Conservation (phyloP, 164 flowering plant genomes). For the Vitis vinifera region DNA sequence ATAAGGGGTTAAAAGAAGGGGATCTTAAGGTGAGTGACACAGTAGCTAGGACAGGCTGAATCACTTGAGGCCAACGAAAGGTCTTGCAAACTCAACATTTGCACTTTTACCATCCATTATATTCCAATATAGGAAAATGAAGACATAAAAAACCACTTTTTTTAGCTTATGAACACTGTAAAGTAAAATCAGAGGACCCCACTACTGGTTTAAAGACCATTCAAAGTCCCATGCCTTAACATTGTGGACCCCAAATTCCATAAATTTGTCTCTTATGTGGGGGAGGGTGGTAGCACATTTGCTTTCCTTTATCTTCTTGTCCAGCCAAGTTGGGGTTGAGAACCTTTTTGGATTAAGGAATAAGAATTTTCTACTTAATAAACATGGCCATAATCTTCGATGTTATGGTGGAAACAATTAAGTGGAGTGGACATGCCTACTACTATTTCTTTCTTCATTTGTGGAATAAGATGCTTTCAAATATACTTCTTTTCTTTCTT, state of each 20-base stretch:
- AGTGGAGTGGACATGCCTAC: constrained; percentile 3
- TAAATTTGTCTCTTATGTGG: not conserved
- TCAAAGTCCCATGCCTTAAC: constrained; percentile 4
- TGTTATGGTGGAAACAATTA: too few species aligned
- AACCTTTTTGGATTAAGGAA: constrained; percentile 19
- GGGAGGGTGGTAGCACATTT: not conserved
- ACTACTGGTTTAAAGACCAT: constrained; percentile 8
- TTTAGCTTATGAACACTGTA: not conserved
- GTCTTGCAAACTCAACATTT: too few species aligned
- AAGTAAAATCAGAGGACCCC: not conserved
- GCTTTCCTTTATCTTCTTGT: constrained; percentile 8
- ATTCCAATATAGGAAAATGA: too few species aligned
- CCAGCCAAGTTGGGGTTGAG: constrained; percentile 12
- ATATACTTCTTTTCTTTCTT: too few species aligned
- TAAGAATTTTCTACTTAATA: not conserved
- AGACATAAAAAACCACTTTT: not conserved
- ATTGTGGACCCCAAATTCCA: not conserved
- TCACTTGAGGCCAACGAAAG: too few species aligned
- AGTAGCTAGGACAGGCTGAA: too few species aligned
- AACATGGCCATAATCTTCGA: too few species aligned
- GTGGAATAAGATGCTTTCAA: too few species aligned
- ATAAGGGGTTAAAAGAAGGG: too few species aligned
- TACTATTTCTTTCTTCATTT: too few species aligned
- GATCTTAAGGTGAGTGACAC: too few species aligned
- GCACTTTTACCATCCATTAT: too few species aligned